These are phyloP conservation scores for Lentinula lateritia DNA, from an alignment of 768 basidiomycete genomes.

Conservation along the genomic window DNA sequence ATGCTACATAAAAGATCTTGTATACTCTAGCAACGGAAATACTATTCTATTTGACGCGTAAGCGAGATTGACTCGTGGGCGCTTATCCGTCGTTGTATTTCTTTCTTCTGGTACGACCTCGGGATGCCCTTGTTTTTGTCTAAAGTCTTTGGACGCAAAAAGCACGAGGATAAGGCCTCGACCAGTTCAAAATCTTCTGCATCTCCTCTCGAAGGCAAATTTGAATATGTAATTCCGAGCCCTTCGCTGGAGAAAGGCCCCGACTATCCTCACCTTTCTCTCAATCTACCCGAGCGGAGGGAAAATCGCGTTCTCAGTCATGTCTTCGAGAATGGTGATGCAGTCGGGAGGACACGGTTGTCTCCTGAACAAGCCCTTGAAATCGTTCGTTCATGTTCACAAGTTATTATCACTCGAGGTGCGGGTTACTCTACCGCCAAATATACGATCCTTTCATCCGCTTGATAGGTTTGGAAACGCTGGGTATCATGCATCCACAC, in stretches of 20 bases:
- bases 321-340: conserved; percentile 56
- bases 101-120: conserved; percentile 16
- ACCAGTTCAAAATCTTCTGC: conserved; percentile 29
- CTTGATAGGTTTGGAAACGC: conserved; percentile 64
- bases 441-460: conserved; percentile 5
- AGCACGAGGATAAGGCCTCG: conserved; percentile 47
- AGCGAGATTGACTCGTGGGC: neutral
- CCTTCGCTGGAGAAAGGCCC: conserved; percentile 32
- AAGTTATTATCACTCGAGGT: conserved; percentile 62
- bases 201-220: conserved; percentile 66
- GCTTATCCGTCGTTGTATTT: neutral
- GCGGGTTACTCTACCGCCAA: conserved; percentile 19
- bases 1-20: neutral
- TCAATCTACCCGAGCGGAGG: conserved; percentile 53
- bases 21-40: neutral
- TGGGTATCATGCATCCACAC: conserved; percentile 82
- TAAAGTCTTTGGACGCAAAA: conserved; percentile 75
- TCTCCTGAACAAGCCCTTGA: conserved; percentile 57
- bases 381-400: conserved; percentile 64
- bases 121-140: conserved; percentile 66
- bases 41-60: neutral
- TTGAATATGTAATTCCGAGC: conserved; percentile 60
- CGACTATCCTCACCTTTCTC: conserved; percentile 52
- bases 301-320: conserved; percentile 44
- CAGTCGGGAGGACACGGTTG: conserved; percentile 53